These are phyloP conservation scores for Eucalyptus curtisii DNA, from an alignment of 345 rosid species.

Conservation along the genomic window DNA sequence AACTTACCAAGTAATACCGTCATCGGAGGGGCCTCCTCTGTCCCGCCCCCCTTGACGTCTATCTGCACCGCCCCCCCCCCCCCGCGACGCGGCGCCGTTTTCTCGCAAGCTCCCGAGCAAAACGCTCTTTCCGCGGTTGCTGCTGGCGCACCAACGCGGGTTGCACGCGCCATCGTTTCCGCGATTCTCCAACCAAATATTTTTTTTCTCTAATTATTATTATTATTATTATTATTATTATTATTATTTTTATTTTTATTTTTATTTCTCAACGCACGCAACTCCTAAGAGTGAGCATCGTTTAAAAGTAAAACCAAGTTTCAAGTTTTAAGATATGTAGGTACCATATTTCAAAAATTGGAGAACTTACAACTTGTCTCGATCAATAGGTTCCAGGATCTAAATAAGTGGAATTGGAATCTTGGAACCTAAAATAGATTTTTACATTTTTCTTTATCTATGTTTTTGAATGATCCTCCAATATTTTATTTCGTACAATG, in stretches of 20 bases:
- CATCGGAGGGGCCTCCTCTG: too few species aligned
- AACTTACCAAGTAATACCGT: not conserved
- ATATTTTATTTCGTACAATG: too few species aligned
- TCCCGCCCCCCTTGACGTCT: too few species aligned
- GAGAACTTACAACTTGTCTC: accelerated
- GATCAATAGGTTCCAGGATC: accelerated
- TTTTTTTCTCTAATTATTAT: not conserved
- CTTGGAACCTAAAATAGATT: too few species aligned
- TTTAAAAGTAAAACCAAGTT: too few species aligned
- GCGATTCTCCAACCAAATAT: not conserved
- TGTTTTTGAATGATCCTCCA: too few species aligned
- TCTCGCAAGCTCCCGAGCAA: not conserved
- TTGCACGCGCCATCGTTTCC: not conserved
- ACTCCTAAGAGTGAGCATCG: not conserved
- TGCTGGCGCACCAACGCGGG: not conserved
- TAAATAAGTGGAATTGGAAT: too few species aligned
- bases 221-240: not conserved
- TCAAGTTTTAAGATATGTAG: too few species aligned
- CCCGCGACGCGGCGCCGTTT: not conserved
- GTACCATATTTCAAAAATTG: too few species aligned
- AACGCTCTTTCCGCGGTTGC: not conserved
- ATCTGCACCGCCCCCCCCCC: too few species aligned
- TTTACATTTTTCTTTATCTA: too few species aligned
- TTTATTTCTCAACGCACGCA: not conserved
- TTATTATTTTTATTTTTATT: not conserved